Evolutionary conservation across 257 asterid species (phyloP), one percentile per base, ranked within the genome.

Genomic region (Primulina eburnea): DNA sequence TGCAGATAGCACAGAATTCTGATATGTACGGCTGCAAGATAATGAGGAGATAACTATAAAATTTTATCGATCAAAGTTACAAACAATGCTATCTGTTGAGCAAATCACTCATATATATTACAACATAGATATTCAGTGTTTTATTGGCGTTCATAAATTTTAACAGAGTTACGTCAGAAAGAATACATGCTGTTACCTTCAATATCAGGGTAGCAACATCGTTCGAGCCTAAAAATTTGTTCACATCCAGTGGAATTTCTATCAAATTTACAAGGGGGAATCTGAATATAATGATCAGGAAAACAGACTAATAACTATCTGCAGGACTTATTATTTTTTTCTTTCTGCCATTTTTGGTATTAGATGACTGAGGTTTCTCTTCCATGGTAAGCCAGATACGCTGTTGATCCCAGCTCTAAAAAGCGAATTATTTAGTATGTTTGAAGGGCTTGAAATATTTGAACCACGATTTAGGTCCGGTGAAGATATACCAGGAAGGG

Each of bases 391-490:
- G 74, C 30, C 34, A 62, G 62, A 78, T 5, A 63, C 18, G 18
- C 32, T 59, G 50, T 61, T 72, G 75, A 8, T 75, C 47, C 52
- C 82, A 60, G 77, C 73, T 76, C 76, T 78, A 4, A 32, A 30
- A 64, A 50, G 70, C 38, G 60, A 16, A 67, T 64, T 80, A 16
- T 77, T 71, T 62, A 68, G 77, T 34, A 62, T 37, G 21, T 73
- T 74, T 61, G 84, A 71, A 64, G 81, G 79, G 78, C 81, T 77
- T 24, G 40, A 21, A 33, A 30, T 64, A 71, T 58, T 75, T 34
- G 85, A 77, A 61, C 68, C 37, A 56, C 78, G 69, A 43, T 76
- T 70, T 30, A 75, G 65, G 80, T 80, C 89, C 0, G 86, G 77
- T 6, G 90, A 83, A 73, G 80, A 67, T 30, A 78, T 6, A 38